Evolutionary conservation across 768 basidiomycete species (phyloP).

Genomic region (Basidioascus undulatus): DNA sequence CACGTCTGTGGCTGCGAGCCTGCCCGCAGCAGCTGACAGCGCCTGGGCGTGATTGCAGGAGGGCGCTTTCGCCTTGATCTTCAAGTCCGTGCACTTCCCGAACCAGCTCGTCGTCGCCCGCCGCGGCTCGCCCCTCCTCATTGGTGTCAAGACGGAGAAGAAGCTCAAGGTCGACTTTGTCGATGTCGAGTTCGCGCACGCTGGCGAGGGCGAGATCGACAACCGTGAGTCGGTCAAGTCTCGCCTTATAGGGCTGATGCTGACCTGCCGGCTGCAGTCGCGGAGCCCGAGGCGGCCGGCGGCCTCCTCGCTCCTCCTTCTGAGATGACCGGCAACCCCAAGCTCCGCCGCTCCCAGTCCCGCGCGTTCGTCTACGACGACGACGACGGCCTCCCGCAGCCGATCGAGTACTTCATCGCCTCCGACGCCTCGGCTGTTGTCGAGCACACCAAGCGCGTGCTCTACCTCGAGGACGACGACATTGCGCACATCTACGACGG

Average conservation of each 20-base stretch:
- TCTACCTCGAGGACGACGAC: slow-evolving; percentile 96
- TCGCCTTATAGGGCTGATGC: neutral
- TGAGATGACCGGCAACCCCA: slow-evolving; percentile 23
- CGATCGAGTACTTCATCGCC: slow-evolving; percentile 98
- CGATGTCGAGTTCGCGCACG: slow-evolving; percentile 78
- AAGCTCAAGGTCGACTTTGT: slow-evolving; percentile 99
- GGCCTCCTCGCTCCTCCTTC: slow-evolving; percentile 39
- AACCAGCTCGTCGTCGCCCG: slow-evolving; percentile 88
- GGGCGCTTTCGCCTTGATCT: slow-evolving; percentile 96
- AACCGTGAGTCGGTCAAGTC: slow-evolving; percentile 23
- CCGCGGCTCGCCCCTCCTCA: slow-evolving; percentile 81
- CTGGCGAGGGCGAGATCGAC: slow-evolving; percentile 29
- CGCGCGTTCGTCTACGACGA: slow-evolving; percentile 95
- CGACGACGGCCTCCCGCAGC: slow-evolving; percentile 92
- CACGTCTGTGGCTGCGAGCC: neutral
- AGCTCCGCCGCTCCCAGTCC: slow-evolving; percentile 78
- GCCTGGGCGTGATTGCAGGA: slow-evolving; percentile 23
- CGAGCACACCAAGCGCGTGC: slow-evolving; percentile 95
- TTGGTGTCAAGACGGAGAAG: slow-evolving; percentile 99
- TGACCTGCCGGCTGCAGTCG: slow-evolving; percentile 21
- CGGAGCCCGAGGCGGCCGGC: slow-evolving; percentile 23
- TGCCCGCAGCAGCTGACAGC: neutral
- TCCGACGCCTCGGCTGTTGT: slow-evolving; percentile 90
- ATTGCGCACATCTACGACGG: slow-evolving; percentile 94
- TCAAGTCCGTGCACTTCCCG: slow-evolving; percentile 90